phyloP scores from a whole-genome alignment of 768 basidiomycete species.

The Exsudoporus frostii region DNA sequence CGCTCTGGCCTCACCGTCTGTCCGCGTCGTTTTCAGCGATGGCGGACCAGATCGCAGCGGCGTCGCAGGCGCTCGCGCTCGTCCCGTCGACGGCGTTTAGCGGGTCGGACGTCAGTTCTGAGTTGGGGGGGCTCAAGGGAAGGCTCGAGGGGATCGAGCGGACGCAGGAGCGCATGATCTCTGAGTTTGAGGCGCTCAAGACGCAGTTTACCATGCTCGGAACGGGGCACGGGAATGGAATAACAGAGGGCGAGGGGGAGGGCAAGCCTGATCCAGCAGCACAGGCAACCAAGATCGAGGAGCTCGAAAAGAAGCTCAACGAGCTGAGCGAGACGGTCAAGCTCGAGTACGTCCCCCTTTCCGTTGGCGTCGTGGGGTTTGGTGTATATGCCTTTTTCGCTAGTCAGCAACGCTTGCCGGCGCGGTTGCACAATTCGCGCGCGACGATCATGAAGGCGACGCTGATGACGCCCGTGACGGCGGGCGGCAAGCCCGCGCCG shows the following conservation, averaged over 20 bases:
- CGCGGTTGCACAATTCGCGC: conserved; percentile 35
- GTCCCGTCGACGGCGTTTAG: conserved; percentile 24
- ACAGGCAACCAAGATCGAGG: conserved; percentile 21
- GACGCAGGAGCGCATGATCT: conserved; percentile 31
- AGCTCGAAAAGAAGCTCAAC: conserved; percentile 36
- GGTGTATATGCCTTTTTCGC: too few relatives aligned
- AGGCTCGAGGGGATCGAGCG: conserved; percentile 34
- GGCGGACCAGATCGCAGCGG: conserved; percentile 39
- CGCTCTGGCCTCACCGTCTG: conserved; percentile 33
- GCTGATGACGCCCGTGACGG: conserved; percentile 30
- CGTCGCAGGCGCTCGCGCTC: conserved; percentile 37
- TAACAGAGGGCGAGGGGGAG: conserved; percentile 23
- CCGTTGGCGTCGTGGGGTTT: too few relatives aligned
- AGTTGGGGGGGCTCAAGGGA: conserved; percentile 19
- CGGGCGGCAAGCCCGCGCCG: conserved; percentile 34
- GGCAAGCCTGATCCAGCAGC: conserved; percentile 20
- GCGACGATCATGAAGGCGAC: conserved; percentile 31
- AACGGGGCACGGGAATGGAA: conserved; percentile 16
- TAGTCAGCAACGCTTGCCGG: conserved; percentile 38
- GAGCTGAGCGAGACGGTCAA: conserved; percentile 30
- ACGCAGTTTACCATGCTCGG: conserved; percentile 20
- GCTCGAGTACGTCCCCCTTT: conserved; percentile 27
- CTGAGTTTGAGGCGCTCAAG: conserved; percentile 32
- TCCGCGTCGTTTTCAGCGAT: conserved; percentile 39
- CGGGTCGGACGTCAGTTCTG: conserved; percentile 7